These are phyloP conservation scores for Naumovozyma castellii DNA, from an alignment of 805 yeast genomes.

Conservation along the genomic window DNA sequence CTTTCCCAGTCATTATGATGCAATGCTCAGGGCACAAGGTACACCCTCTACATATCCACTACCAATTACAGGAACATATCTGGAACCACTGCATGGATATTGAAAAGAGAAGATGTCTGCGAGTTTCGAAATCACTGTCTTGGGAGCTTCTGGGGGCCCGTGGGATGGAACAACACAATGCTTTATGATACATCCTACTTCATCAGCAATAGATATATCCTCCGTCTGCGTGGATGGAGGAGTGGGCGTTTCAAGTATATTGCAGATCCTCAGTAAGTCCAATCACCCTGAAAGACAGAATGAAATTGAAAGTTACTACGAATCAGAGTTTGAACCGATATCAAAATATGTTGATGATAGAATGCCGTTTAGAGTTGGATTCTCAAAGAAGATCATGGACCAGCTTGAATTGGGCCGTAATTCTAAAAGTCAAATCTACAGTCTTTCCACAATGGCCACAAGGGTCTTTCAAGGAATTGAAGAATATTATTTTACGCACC, in stretches of 20 bases:
- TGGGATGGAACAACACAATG: slow-evolving; percentile 61
- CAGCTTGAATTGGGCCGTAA: background rate
- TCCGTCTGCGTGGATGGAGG: slow-evolving; percentile 74
- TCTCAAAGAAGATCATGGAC: slow-evolving; percentile 8
- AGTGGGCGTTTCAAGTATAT: slow-evolving; percentile 49
- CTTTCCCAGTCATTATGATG: too few relatives aligned
- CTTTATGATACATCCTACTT: slow-evolving; percentile 54
- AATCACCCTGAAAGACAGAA: slow-evolving; percentile 2
- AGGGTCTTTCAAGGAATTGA: slow-evolving; percentile 31
- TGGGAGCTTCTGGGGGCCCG: slow-evolving; percentile 86
- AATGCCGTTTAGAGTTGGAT: slow-evolving; percentile 10
- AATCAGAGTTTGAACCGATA: slow-evolving; percentile 15
- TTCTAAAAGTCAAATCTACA: slow-evolving; percentile 3
- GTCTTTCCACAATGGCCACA: background rate
- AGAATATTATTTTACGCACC: slow-evolving; percentile 58
- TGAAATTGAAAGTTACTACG: slow-evolving; percentile 16
- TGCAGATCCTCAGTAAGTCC: slow-evolving; percentile 10
- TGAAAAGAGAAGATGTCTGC: background rate
- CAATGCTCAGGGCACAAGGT: too few relatives aligned
- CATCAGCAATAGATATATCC: slow-evolving; percentile 19
- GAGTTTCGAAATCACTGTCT: slow-evolving; percentile 48
- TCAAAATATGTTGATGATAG: slow-evolving; percentile 10
- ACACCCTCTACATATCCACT: too few relatives aligned
- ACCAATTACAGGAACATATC: too few relatives aligned
- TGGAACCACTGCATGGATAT: too few relatives aligned